Base-by-base conservation (phyloP, 2,329 filamentous ascomycete genomes). In the Botryosphaeria dothidea region DNA sequence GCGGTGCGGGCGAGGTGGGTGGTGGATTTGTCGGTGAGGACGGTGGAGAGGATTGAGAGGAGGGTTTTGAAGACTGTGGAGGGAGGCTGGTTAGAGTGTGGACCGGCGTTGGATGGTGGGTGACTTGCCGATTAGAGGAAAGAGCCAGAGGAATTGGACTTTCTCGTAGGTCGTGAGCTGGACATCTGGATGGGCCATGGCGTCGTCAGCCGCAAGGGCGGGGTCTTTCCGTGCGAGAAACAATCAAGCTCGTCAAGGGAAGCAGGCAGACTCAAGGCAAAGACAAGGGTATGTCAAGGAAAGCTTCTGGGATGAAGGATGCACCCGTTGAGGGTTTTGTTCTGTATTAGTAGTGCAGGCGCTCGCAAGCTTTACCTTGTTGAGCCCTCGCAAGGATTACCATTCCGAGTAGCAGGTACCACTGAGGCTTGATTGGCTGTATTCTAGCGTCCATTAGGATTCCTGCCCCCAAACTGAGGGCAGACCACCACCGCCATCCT, bases 1-100 rank as follows among this genome's bases (percentile, higher is more conserved):
- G 75, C 34, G 56, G 74, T 64, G 71, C 71, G 75, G 56, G 75
- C 21, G 9, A 72, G 73, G 17, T 75, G 54, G 11, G 68, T 67
- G 29, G 67, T 63, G 27, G 67, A 25, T 21, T 68, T 68, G 64
- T 70, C 45, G 25, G 67, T 21, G 38, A 58, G 57, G 9, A 73
- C 52, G 8, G 71, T 67, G 31, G 69, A 38, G 34, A 75, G 61
- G 4, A 68, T 68, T 54, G 68, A 75, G 58, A 77, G 61, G 54
- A 65, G 71, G 15, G 54, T 45, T 45, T 31, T 58, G 38, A 19
- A 15, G 36, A 58, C 54, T 58, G 23, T 4, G 54, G 34, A 6
- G 8, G 21, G n/a, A n/a, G n/a, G n/a, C n/a, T 4, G 34, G 36
- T 43, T 29, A 31, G 25, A 9, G 1, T 34, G 54, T 3, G 23